Base-by-base conservation (phyloP, 2,329 filamentous ascomycete species). In the Xylogone sp. region DNA sequence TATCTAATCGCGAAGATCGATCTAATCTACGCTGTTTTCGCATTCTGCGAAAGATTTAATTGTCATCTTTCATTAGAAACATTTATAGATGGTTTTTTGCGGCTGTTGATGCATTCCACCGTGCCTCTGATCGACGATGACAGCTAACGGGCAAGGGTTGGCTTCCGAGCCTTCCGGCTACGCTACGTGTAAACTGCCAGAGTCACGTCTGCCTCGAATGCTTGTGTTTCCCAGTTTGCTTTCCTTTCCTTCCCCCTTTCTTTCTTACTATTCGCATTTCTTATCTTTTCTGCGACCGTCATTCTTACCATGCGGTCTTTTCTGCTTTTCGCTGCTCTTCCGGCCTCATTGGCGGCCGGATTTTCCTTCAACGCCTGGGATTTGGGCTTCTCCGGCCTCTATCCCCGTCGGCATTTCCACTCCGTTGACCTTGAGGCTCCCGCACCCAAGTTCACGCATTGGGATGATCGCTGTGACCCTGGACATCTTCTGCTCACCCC, bases 311-410 rank as follows among this genome's bases (percentile, higher is more conserved):
- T 46, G 45, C 29, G 24, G 45, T n/a, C 21, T 29, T 31, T 19
- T n/a, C 18, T 9, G 27, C 22, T 50, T 29, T 43, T 53, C 4
- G 21, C 19, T 21, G 16, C 45, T 27, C 52, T 53, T 6, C 48
- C 48, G 18, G 42, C 48, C 42, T 48, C 48, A 8, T 46, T 2
- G 34, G 45, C 48, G 42, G 46, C 49, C 21, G 48, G 53, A 39
- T 54, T 55, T 18, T 55, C 53, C 22, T 55, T 57, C 24, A 57
- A 53, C 29, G 21, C 51, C 51, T 57, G 49, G 22, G 55, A 57
- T 49, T 45, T 57, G 12, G 53, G 53, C 31, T 52, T 55, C 31
- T 46, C 51, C 42, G 55, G 55, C 20, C 24, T 52, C 4, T 55
- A 55, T 48, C 55, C 55, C 19, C 51, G 46, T 21, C 55, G 55